Base-by-base conservation (phyloP, 352 stramenopile species). In the Aphanomyces cochlioides region DNA sequence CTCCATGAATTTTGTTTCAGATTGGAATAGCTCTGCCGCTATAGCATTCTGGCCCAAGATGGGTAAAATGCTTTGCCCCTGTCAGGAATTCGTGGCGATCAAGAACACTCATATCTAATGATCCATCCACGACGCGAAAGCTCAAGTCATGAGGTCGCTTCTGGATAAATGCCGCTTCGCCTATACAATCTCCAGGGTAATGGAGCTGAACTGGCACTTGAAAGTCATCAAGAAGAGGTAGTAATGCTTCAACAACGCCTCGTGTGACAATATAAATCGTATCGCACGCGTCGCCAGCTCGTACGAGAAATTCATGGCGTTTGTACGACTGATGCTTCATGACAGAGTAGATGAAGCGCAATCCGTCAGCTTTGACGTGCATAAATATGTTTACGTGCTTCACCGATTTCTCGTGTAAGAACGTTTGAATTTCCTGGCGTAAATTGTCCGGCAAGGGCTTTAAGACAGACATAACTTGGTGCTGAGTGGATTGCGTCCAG, bases 291-390 rank as follows among this genome's bases (percentile, higher is more conserved):
- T 67, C 59, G 39, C 59, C 59, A 5, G 39, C 43, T 2, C 59
- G 59, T 28, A 67, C 59, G 43, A 67, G 10, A 48, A 67, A 48
- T 34, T 67, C 59, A 28, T 38, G 17, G 5, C 43, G 41, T 10
- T 56, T 56, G 41, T 67, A 67, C 59, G 59, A 67, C 41, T 50
- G 59, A 34, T 67, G 59, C 41, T 48, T 50, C 59, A 67, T 67
- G 59, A 67, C 56, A 7, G 39, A 37, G 40, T 56, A 67, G 10
- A 67, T 67, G 41, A 43, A 50, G 15, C 21, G 41, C 15, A 67
- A 36, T 0, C 38, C 59, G 19, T 54, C 43, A 19, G 12, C 19
- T 4, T 67, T 28, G 43, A 67, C 37, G 59, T 17, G 36, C 37
- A 57, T 48, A 28, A 67, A 50, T 13, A 67, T 41, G 10, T 28